Percentiles rank a stretch among this genome's conserved stretches.
These are phyloP conservation scores for Lentinula boryana DNA, from an alignment of 768 basidiomycete genomes.

Conservation along the genomic window DNA sequence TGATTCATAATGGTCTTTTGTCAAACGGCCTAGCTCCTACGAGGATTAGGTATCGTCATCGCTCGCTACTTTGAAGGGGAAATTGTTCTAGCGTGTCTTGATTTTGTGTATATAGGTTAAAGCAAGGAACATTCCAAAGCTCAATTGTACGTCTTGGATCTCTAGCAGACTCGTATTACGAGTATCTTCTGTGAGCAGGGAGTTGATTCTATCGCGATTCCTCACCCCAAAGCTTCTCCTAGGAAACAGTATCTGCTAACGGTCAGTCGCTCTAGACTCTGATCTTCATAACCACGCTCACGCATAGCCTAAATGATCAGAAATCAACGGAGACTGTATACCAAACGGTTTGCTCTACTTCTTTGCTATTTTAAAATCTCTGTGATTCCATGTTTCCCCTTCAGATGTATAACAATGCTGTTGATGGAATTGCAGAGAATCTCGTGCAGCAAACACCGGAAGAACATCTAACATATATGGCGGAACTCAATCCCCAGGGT, in stretches of 20 bases:
- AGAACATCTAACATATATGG: constrained; percentile 51
- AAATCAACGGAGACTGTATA: constrained; percentile 1
- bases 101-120: constrained; percentile 3
- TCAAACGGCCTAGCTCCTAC: constrained; percentile 61
- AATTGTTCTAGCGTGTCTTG: too few relatives aligned
- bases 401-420: constrained; percentile 71
- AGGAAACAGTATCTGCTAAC: constrained; percentile 64
- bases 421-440: constrained; percentile 58
- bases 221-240: neutral
- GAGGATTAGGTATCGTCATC: constrained; percentile 50
- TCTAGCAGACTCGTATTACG: constrained; percentile 78
- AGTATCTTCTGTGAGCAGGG: constrained; percentile 53
- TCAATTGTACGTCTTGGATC: constrained; percentile 71
- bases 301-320: neutral
- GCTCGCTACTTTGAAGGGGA: neutral
- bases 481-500: constrained; percentile 38
- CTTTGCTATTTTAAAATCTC: neutral
- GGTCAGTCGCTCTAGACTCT: constrained; percentile 18
- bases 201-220: constrained; percentile 16
- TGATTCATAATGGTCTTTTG: constrained; percentile 43
- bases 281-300: constrained; percentile 6
- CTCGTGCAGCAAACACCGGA: constrained; percentile 47
- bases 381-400: neutral
- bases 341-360: neutral
- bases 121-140: constrained; percentile 20